Evolutionary conservation across 2,329 filamentous ascomycete species (phyloP).

Genomic region (Eutypa lata): DNA sequence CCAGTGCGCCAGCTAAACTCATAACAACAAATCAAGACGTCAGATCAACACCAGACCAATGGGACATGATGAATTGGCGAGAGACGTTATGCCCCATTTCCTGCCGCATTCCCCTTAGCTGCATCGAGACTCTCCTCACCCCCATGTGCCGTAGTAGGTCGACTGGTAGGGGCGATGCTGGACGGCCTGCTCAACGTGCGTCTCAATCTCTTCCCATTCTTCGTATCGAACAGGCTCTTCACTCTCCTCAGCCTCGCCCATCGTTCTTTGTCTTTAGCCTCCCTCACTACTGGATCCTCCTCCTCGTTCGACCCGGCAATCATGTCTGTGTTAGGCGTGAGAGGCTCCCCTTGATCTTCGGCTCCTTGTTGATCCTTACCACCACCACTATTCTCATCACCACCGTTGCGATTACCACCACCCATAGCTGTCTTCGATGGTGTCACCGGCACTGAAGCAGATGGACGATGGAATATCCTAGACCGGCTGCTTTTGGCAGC

Average conservation of each 20-base stretch:
- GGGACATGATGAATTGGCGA: too few relatives aligned
- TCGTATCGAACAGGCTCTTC: slow-evolving; percentile 68
- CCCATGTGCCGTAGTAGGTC: slow-evolving; percentile 23
- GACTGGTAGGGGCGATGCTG: slow-evolving; percentile 30
- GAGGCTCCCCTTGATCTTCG: slow-evolving; percentile 16
- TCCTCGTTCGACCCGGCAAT: slow-evolving; percentile 38
- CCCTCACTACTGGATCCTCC: slow-evolving; percentile 43
- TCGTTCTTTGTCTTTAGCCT: slow-evolving; percentile 66
- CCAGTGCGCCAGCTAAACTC: too few relatives aligned
- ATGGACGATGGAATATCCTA: slow-evolving; percentile 26
- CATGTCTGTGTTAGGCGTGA: slow-evolving; percentile 16
- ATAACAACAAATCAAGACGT: too few relatives aligned
- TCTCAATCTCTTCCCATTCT: slow-evolving; percentile 53
- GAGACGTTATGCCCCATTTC: too few relatives aligned
- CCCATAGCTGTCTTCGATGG: slow-evolving; percentile 11
- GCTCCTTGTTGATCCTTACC: slow-evolving; percentile 8
- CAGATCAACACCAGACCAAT: too few relatives aligned
- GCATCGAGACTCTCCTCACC: slow-evolving; percentile 8
- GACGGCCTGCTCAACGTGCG: slow-evolving; percentile 38
- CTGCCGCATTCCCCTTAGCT: slow-evolving; percentile 11
- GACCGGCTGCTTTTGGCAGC: slow-evolving; percentile 23
- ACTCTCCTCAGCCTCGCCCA: slow-evolving; percentile 70
- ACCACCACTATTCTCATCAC: not conserved
- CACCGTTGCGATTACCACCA: not conserved
- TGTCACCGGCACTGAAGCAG: slow-evolving; percentile 23